Base-by-base conservation (phyloP, 2,329 filamentous ascomycete genomes). In the Colletotrichum musicola region DNA sequence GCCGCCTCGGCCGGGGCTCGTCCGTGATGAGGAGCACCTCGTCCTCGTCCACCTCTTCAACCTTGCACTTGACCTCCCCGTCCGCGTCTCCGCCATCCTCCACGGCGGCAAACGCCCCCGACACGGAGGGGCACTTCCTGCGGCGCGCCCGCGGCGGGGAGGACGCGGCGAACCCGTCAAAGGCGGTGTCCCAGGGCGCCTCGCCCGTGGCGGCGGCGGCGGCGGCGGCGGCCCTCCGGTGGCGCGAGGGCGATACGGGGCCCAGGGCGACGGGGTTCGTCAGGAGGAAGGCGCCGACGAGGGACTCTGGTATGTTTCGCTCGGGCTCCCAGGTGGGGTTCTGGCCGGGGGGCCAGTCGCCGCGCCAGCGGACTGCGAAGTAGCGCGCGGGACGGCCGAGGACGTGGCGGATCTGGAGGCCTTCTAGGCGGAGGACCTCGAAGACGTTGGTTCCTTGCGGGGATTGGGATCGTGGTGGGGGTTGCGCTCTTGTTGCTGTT, bases 291-390 rank as follows among this genome's bases (percentile, higher is more conserved):
- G 76, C 76, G 6, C 75, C 77, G 1, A 88, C 77, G 46, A 88
- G 73, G 0, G 66, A 66, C 0, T 74, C 64, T 0, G 84, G 75
- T 2, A 89, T 81, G 60, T 88, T 87, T 4, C 81, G 81, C 70
- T 84, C 82, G 0, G 86, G 87, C 72, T 89, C 87, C 87, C 87
- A 89, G 0, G 86, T 85, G 0, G 86, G 85, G 62, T 89, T 88
- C 73, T 88, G 81, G 9, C 83, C 84, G 0, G 81, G 76, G 0
- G 87, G 85, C 87, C 87, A 89, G 66, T 87, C 76, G 7, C 87
- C 87, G 51, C 82, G 83, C 87, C 87, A 89, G 6, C 83, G 82
- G 1, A 89, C 86, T 35, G 83, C 78, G 74, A 86, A 89, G 65
- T 81, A 82, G 4, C 83, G 82, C 1, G 82, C 77, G 0, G 73